Evolutionary conservation across 2,329 filamentous ascomycete genomes (phyloP).

Genomic region (Exophiala spinifera): DNA sequence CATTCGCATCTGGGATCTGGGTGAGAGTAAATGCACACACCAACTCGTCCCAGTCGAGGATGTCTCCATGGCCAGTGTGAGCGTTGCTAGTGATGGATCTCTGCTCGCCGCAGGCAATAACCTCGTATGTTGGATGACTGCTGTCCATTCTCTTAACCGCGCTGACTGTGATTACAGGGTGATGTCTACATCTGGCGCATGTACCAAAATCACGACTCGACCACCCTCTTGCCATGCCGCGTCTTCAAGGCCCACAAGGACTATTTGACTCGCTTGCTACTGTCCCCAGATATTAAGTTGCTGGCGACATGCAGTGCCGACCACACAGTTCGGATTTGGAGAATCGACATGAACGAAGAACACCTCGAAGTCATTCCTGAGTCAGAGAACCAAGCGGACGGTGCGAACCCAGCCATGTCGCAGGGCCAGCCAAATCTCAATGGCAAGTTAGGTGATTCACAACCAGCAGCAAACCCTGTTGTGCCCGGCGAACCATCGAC

Average conservation of each 20-base stretch:
- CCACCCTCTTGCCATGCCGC: slow-evolving; percentile 79
- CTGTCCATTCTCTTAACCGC: not conserved
- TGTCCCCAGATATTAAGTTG: slow-evolving; percentile 91
- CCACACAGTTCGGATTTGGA: slow-evolving; percentile 95
- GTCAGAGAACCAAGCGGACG: slow-evolving; percentile 1
- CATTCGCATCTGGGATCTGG: slow-evolving; percentile 92
- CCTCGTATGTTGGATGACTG: slow-evolving; percentile 54
- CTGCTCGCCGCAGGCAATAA: slow-evolving; percentile 93
- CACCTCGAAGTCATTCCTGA: slow-evolving; percentile 30
- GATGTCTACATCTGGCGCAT: slow-evolving; percentile 98
- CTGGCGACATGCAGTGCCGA: slow-evolving; percentile 91
- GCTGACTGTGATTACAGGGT: slow-evolving; percentile 55
- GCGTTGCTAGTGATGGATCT: slow-evolving; percentile 89
- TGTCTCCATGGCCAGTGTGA: slow-evolving; percentile 88
- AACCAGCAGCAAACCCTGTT: slow-evolving; percentile 4
- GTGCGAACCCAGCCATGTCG: slow-evolving; percentile 1
- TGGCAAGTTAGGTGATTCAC: not conserved
- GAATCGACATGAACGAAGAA: slow-evolving; percentile 68
- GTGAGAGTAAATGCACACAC: slow-evolving; percentile 95
- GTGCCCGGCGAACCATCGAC: not conserved
- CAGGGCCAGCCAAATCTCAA: slow-evolving; percentile 1
- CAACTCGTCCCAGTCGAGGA: slow-evolving; percentile 96
- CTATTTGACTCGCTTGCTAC: slow-evolving; percentile 86
- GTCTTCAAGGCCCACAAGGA: slow-evolving; percentile 88
- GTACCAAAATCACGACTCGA: slow-evolving; percentile 75